phyloP scores from a whole-genome alignment of 2,329 filamentous ascomycete genomes.

The Cladosporium colombiae region DNA sequence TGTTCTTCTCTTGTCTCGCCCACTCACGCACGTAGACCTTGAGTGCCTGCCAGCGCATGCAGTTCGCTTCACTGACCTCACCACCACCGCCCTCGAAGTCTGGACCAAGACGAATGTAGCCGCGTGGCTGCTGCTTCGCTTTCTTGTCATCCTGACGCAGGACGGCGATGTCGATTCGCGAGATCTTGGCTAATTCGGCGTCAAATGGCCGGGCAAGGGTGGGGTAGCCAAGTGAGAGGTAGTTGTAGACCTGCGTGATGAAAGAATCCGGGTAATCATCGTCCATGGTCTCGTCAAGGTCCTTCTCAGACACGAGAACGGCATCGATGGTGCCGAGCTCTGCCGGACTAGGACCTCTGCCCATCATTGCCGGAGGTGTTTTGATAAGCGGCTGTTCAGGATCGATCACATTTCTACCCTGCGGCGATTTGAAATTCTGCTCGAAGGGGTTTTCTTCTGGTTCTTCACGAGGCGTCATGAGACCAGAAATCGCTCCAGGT shows the following conservation, averaged over 20 bases:
- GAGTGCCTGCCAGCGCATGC: conserved; percentile 80
- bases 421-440: conserved; percentile 31
- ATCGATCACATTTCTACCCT: conserved; percentile 4
- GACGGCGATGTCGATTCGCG: conserved; percentile 66
- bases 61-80: conserved; percentile 49
- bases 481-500: conserved; percentile 41
- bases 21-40: conserved; percentile 84
- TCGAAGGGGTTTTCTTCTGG: conserved; percentile 47
- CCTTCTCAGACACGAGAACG: conserved; percentile 47
- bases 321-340: conserved; percentile 39
- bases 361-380: conserved; percentile 29
- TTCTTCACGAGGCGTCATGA: conserved; percentile 50
- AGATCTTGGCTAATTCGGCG: conserved; percentile 80
- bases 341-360: conserved; percentile 13
- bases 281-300: conserved; percentile 45
- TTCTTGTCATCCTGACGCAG: conserved; percentile 70
- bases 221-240: conserved; percentile 89
- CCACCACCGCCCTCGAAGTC: conserved; percentile 50
- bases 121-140: conserved; percentile 59
- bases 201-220: conserved; percentile 81
- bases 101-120: conserved; percentile 65
- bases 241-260: conserved; percentile 96
- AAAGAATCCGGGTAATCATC: conserved; percentile 79
- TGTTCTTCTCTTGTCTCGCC: conserved; percentile 80
- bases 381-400: conserved; percentile 20